Conservation (phyloP, 345 rosid genomes). For the Carallia pectinifolia region DNA sequence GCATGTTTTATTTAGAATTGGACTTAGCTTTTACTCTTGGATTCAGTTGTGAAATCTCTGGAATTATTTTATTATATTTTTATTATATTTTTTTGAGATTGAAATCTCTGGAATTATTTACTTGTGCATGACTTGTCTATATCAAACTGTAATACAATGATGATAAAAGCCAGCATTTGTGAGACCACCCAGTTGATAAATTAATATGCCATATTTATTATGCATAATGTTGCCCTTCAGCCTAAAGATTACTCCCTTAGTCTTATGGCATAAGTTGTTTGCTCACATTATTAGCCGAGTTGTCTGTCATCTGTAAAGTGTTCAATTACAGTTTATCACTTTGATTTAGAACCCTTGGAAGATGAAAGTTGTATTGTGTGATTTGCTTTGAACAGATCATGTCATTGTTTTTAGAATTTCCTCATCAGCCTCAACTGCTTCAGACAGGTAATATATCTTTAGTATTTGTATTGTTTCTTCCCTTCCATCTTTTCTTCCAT, state of each 20-base stretch:
- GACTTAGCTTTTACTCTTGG: not conserved
- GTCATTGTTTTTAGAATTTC: slow-evolving; percentile 79
- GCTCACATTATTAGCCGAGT: not conserved
- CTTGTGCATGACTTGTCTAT: too few species aligned
- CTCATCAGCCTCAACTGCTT: slow-evolving; percentile 85
- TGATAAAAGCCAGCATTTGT: too few species aligned
- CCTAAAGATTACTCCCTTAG: not conserved
- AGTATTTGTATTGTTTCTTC: not conserved
- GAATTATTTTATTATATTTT: too few species aligned
- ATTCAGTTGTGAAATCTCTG: too few species aligned
- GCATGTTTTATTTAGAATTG: not conserved
- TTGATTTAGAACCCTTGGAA: not conserved
- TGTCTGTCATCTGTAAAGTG: too few species aligned
- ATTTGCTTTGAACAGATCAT: slow-evolving; percentile 52
- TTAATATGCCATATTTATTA: too few species aligned
- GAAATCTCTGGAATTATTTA: too few species aligned
- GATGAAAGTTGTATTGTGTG: not conserved
- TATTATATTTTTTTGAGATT: too few species aligned
- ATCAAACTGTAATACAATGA: too few species aligned
- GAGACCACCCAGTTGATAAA: too few species aligned
- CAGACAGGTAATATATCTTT: slow-evolving; percentile 68
- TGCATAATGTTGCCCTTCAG: too few species aligned
- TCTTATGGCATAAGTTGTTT: not conserved
- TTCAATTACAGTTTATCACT: too few species aligned
- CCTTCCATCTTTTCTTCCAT: not conserved